A percentile compares a stretch with the other conserved stretches of the same genome.
Evolutionary conservation across 768 basidiomycete genomes (phyloP).

Genomic region (Coprinellus micaceus): DNA sequence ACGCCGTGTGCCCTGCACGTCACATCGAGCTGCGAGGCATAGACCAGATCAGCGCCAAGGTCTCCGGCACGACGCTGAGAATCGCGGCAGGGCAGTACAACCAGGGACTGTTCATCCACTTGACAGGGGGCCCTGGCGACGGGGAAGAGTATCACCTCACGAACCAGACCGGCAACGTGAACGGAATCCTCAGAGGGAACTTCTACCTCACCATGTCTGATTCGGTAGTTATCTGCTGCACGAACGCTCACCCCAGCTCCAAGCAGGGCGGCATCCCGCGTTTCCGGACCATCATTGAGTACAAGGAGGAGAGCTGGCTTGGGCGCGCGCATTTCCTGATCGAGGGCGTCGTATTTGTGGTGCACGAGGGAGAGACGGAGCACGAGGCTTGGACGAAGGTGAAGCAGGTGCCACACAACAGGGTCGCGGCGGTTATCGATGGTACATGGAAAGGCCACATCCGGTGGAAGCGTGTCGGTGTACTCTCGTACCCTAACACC

Average conservation of each 20-base stretch:
- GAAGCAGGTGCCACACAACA: constrained; percentile 82
- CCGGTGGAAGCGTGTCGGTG: constrained; percentile 66
- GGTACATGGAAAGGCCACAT: constrained; percentile 86
- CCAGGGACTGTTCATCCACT: constrained; percentile 80
- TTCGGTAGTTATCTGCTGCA: constrained; percentile 76
- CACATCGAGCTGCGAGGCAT: constrained; percentile 71
- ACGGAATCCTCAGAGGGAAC: constrained; percentile 86
- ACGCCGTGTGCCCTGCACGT: constrained; percentile 70
- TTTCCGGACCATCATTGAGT: constrained; percentile 83
- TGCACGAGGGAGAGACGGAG: constrained; percentile 58
- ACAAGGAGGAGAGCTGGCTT: constrained; percentile 98
- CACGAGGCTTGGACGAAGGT: constrained; percentile 77
- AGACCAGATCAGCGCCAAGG: constrained; percentile 92
- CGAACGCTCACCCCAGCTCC: constrained; percentile 56
- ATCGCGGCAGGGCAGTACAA: constrained; percentile 82
- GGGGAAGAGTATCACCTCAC: constrained; percentile 86
- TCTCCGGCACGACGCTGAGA: constrained; percentile 82
- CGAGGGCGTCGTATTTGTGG: constrained; percentile 88
- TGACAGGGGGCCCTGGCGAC: constrained; percentile 69
- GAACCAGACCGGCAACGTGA: constrained; percentile 86
- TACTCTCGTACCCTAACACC: constrained; percentile 39
- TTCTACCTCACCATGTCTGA: constrained; percentile 89
- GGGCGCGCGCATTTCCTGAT: constrained; percentile 80
- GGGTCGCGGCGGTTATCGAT: constrained; percentile 77
- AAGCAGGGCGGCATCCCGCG: constrained; percentile 24